Evolutionary conservation across 345 rosid species (phyloP), one percentile per base, ranked within the genome.

Genomic region (Conringia planisiliqua): DNA sequence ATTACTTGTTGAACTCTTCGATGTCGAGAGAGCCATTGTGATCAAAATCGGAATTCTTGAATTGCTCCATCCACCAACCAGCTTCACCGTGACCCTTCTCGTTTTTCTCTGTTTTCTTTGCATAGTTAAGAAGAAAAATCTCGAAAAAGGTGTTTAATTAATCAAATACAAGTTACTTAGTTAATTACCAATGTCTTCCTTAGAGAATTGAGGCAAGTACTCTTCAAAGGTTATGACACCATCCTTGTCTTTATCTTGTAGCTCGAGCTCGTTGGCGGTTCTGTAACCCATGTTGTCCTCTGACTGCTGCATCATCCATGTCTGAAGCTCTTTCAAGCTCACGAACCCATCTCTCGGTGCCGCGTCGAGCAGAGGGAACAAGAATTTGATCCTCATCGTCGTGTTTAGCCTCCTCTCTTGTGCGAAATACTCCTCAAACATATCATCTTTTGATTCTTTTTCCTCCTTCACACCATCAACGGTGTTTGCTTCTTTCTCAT

Each of bases 41-140:
- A 60, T 89, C 92, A 52, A 69, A 70, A 57, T 90, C 92, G 6
- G 96, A 87, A 62, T 81, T 87, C 30, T 36, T 68, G 66, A 85
- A 86, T 78, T 80, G 85, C 71, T 82, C 76, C 81, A 78, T 85
- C 90, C 89, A 87, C 96, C 93, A 88, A 36, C 97, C 97, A 44
- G 86, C 93, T 51, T 89, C 86, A 48, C 97, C 90, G 29, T 86
- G 87, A 32, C 63, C 82, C 77, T 40, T 83, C 18, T 66, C 83
- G 63, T 82, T 85, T 79, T 61, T 67, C 63, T 79, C 94, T 90
- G 78, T 51, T 50, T 73, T 14, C 11, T 71, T 46, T 65, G 44
- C 36, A 57, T 65, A 14, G 29, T 27, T 16, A 59, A 8, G 39
- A 48, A 64, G 62, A 57, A 71, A 20, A 5, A 20, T 70, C 16